A percentile compares a stretch with the other conserved stretches of the same genome.
Conservation (phyloP, 2,329 filamentous ascomycete species). For the Pseudomassariella vexata region DNA sequence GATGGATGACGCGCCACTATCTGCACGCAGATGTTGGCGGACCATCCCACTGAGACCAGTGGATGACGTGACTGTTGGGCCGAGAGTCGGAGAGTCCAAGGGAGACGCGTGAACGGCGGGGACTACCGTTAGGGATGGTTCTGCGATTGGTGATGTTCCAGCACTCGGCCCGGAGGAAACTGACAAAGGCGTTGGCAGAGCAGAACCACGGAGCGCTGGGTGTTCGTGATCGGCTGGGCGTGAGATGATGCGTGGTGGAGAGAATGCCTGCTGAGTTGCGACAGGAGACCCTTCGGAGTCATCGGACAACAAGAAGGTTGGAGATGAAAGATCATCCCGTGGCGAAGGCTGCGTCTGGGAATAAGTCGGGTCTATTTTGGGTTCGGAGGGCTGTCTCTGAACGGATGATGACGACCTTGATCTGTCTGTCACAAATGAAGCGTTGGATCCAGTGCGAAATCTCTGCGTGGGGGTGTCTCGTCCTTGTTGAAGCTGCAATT, state of each 20-base stretch:
- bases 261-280: conserved; percentile 14
- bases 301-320: conserved; percentile 39
- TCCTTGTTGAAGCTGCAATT: conserved; percentile 73
- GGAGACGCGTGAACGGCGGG: conserved; percentile 23
- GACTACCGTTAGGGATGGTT: conserved; percentile 13
- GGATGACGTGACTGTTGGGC: conserved; percentile 42
- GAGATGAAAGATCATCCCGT: conserved; percentile 25
- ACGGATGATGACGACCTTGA: conserved; percentile 43
- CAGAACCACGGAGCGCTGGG: conserved; percentile 44
- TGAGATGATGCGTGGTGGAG: conserved; percentile 33
- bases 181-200: conserved; percentile 37
- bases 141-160: conserved; percentile 22
- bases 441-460: conserved; percentile 38
- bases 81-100: conserved; percentile 73
- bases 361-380: conserved; percentile 16
- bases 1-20: conserved; percentile 77
- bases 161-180: conserved; percentile 21
- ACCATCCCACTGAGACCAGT: conserved; percentile 75
- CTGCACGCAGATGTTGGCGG: conserved; percentile 74
- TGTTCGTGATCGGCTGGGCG: conserved; percentile 49
- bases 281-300: conserved; percentile 28
- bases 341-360: conserved; percentile 22
- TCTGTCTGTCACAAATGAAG: conserved; percentile 31
- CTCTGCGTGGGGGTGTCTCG: conserved; percentile 54
- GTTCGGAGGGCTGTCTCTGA: conserved; percentile 28